phyloP scores from a whole-genome alignment of 2,329 filamentous ascomycete species.

The Fusarium sp. region DNA sequence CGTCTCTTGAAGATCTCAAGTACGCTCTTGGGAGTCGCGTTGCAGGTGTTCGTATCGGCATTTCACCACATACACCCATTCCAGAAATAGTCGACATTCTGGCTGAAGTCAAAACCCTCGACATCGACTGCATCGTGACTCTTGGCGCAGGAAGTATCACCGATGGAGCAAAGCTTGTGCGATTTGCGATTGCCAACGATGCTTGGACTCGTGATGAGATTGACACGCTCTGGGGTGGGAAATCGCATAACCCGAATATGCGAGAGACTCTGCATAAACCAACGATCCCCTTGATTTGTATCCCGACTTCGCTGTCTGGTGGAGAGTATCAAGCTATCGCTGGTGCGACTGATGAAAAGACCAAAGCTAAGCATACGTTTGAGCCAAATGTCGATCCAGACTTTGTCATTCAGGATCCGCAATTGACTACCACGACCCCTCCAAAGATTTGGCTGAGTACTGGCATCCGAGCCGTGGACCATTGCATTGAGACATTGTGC shows the following conservation, averaged over 20 bases:
- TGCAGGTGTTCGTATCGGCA: constrained; percentile 2
- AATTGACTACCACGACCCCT: constrained; percentile 6
- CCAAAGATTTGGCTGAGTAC: constrained; percentile 8
- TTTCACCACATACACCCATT: constrained; percentile 17
- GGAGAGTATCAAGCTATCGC: constrained; percentile 18
- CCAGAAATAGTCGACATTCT: constrained; percentile 12
- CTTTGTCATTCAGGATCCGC: constrained; percentile 4
- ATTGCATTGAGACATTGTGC: constrained; percentile 15
- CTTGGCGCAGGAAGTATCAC: constrained; percentile 20
- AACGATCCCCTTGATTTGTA: constrained; percentile 9
- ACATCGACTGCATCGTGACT: constrained; percentile 18
- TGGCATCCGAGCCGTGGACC: not conserved
- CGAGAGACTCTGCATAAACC: not conserved
- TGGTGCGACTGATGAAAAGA: constrained; percentile 7
- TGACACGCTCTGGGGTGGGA: constrained; percentile 7
- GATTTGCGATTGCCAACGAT: constrained; percentile 5
- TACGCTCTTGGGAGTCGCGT: not conserved
- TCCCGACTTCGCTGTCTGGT: constrained; percentile 10
- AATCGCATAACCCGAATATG: constrained; percentile 1
- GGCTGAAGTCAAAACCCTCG: not conserved
- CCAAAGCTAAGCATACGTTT: constrained; percentile 8
- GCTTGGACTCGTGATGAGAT: constrained; percentile 4
- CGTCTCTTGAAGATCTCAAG: not conserved
- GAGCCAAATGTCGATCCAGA: not conserved
- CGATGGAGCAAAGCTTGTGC: constrained; percentile 7